Percentiles rank a stretch among this genome's conserved stretches.
Evolutionary conservation across 1,284 basidiomycete species (phyloP).

Genomic region (Rhodotorula sp.): DNA sequence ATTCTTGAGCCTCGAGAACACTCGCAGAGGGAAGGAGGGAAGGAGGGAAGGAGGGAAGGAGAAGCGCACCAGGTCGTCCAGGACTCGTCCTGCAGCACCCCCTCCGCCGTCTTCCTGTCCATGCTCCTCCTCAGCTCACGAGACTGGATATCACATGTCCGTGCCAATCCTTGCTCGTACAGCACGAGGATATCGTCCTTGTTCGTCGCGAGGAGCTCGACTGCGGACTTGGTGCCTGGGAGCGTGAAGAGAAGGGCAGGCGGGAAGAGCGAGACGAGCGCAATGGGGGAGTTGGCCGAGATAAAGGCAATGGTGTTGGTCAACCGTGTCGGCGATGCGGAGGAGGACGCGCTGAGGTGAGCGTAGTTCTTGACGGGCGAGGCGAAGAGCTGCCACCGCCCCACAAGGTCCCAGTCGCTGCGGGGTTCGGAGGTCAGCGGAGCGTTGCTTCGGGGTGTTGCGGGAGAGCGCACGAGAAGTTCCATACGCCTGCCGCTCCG

Average conservation of each 20-base stretch:
- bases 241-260: slow-evolving; percentile 60
- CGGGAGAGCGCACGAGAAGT: slow-evolving; percentile 56
- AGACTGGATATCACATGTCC: slow-evolving; percentile 85
- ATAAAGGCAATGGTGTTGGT: slow-evolving; percentile 20
- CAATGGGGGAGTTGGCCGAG: slow-evolving; percentile 37
- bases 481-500: slow-evolving; percentile 72
- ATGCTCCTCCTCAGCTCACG: slow-evolving; percentile 84
- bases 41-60: too few species aligned
- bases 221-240: slow-evolving; percentile 69
- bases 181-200: slow-evolving; percentile 73
- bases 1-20: not conserved
- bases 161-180: slow-evolving; percentile 73
- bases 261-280: slow-evolving; percentile 29
- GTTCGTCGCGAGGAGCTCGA: slow-evolving; percentile 67
- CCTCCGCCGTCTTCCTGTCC: slow-evolving; percentile 70
- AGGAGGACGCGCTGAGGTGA: slow-evolving; percentile 54
- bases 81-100: slow-evolving; percentile 66
- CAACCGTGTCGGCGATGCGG: slow-evolving; percentile 3
- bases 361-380: slow-evolving; percentile 64
- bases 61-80: slow-evolving; percentile 71
- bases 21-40: too few species aligned
- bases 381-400: slow-evolving; percentile 69
- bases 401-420: slow-evolving; percentile 65
- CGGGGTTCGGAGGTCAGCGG: not conserved
- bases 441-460: not conserved